phyloP scores from a whole-genome alignment of 108 stramenopile species.

The Skeletonema potamos region DNA sequence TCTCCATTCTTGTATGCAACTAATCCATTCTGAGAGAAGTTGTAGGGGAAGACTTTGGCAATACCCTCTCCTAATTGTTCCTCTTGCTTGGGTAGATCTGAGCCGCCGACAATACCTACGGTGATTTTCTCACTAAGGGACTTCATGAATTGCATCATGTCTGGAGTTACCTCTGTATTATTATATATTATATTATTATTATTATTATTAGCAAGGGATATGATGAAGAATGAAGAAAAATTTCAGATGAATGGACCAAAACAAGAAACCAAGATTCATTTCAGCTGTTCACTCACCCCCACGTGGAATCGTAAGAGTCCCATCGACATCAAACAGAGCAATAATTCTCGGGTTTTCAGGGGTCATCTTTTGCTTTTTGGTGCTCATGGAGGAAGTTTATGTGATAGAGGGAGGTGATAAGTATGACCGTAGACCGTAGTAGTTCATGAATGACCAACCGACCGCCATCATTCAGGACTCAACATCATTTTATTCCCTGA shows the following conservation, averaged over 20 bases:
- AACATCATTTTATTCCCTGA: too few relatives aligned
- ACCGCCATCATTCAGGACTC: too few relatives aligned
- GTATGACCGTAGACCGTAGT: too few relatives aligned
- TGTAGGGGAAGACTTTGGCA: conserved; percentile 90
- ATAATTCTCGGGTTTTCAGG: conserved; percentile 88
- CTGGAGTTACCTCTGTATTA: conserved; percentile 65
- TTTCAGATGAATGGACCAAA: neutral
- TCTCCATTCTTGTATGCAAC: conserved; percentile 94
- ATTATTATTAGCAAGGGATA: too few relatives aligned
- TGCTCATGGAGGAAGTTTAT: too few relatives aligned
- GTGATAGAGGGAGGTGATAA: too few relatives aligned
- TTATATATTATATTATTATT: too few relatives aligned
- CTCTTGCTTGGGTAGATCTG: conserved; percentile 97
- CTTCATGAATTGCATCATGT: conserved; percentile 90
- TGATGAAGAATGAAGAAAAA: too few relatives aligned
- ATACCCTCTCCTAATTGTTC: conserved; percentile 96
- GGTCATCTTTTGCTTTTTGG: conserved; percentile 39
- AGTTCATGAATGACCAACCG: too few relatives aligned
- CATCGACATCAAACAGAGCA: conserved; percentile 99
- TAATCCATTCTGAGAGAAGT: conserved; percentile 99
- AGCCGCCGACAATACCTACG: conserved; percentile 98
- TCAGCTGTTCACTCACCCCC: conserved; percentile 38
- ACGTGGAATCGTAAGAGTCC: conserved; percentile 97
- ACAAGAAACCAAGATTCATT: neutral
- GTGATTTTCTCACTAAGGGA: conserved; percentile 89